phyloP scores from a whole-genome alignment of 192 early-diverging fungal species.

The Coemansia sp. region DNA sequence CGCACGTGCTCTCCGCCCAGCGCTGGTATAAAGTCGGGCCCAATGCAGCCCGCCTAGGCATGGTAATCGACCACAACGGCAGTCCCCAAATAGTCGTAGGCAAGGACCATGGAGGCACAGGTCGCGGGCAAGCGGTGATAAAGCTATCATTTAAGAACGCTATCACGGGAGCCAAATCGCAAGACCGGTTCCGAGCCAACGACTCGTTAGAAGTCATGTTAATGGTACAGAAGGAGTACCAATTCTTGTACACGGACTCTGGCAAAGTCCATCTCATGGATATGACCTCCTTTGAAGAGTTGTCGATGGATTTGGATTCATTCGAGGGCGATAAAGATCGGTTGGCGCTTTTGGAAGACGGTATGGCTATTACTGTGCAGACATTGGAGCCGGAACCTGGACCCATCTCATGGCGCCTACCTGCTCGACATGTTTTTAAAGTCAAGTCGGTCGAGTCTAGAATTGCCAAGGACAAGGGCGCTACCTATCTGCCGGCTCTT shows the following conservation, averaged over 20 bases:
- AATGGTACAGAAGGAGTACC: slow-evolving; percentile 66
- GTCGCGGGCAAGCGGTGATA: slow-evolving; percentile 67
- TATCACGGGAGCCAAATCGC: slow-evolving; percentile 59
- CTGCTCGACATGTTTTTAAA: slow-evolving; percentile 60
- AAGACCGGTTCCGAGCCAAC: slow-evolving; percentile 73
- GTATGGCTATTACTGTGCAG: slow-evolving; percentile 63
- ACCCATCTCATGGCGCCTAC: slow-evolving; percentile 68
- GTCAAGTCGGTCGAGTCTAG: slow-evolving; percentile 60
- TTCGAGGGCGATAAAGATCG: slow-evolving; percentile 66
- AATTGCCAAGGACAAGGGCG: slow-evolving; percentile 68
- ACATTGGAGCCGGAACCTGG: slow-evolving; percentile 63
- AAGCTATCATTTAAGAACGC: slow-evolving; percentile 78
- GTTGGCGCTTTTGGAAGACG: slow-evolving; percentile 56
- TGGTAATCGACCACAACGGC: slow-evolving; percentile 71
- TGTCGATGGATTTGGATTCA: slow-evolving; percentile 59
- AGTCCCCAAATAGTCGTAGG: slow-evolving; percentile 69
- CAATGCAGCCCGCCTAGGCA: slow-evolving; percentile 62
- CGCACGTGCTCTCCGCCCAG: background rate
- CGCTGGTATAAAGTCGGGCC: slow-evolving; percentile 48
- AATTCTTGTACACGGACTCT: slow-evolving; percentile 75
- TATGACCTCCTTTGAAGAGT: slow-evolving; percentile 72
- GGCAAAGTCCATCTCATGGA: slow-evolving; percentile 70
- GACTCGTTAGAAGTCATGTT: slow-evolving; percentile 74
- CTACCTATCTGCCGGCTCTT: slow-evolving; percentile 67
- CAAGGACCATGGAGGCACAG: slow-evolving; percentile 70